These are phyloP conservation scores for Cafeteria roenbergensis DNA, from an alignment of 108 stramenopile genomes.

Conservation along the genomic window DNA sequence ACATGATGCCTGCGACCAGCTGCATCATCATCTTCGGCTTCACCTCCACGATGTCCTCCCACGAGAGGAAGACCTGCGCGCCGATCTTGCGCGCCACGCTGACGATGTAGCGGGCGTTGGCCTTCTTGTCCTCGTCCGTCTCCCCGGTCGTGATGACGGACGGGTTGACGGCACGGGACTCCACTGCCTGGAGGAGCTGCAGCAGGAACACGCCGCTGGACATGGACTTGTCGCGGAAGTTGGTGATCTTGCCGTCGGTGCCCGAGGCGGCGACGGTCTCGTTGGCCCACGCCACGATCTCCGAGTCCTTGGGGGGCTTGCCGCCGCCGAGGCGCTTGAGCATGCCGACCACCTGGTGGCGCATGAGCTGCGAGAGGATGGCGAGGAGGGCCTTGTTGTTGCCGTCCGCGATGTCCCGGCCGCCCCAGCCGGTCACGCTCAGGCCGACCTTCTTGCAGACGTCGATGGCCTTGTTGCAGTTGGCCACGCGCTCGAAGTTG, in stretches of 20 bases:
- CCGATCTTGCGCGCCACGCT: constrained; percentile 39
- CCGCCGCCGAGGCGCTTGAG: constrained; percentile 7
- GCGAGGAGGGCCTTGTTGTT: constrained; percentile 42
- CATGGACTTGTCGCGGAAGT: constrained; percentile 32
- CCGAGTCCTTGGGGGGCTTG: background rate
- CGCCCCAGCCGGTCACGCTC: constrained; percentile 34
- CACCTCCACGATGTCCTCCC: constrained; percentile 46
- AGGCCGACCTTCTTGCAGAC: constrained; percentile 13
- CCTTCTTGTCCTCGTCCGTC: constrained; percentile 23
- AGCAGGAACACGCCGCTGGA: constrained; percentile 33
- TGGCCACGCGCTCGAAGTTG: constrained; percentile 21
- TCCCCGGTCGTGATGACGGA: constrained; percentile 22
- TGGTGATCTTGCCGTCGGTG: constrained; percentile 18
- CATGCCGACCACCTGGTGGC: constrained; percentile 26
- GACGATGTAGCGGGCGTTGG: constrained; percentile 40
- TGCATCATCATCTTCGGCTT: constrained; percentile 41
- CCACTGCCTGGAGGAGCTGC: constrained; percentile 32
- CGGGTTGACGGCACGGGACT: constrained; percentile 31
- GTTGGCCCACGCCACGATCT: constrained; percentile 30
- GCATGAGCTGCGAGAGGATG: constrained; percentile 51
- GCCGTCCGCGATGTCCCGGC: constrained; percentile 35
- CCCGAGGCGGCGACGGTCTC: constrained; percentile 8
- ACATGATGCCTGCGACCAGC: constrained; percentile 32
- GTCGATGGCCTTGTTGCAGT: constrained; percentile 23
- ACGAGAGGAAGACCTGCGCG: constrained; percentile 36